Base-by-base conservation (phyloP, 257 asterid genomes). In the Fraxinus excelsior region DNA sequence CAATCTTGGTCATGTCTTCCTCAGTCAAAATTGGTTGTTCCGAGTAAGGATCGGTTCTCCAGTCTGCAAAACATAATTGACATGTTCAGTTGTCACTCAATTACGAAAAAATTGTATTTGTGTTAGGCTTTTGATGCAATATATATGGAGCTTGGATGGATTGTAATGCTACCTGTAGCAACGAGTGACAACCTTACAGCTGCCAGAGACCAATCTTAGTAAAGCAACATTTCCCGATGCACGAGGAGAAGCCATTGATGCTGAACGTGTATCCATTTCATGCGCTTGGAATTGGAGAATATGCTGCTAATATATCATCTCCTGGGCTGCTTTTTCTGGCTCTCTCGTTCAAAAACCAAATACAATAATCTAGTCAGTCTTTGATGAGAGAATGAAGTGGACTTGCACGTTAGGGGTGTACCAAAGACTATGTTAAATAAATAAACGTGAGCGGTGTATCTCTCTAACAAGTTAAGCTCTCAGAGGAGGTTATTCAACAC, bases 281-380 rank as follows among this genome's bases (percentile, higher is more conserved):
- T 53, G 38, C 42, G 19, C 16, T 51, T 6, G 70, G 44, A n/a
- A 5, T 19, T 46, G 80, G 71, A 69, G 53, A 5, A 44, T 72
- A 13, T 7, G 88, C 90, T 29, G 85, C 88, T 66, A 86, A 56
- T 82, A 84, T 82, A 58, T 80, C 78, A 23, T 78, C 82, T 72
- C 90, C 86, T 2, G 90, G 25, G 88, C 90, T 62, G 85, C 82
- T 68, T 82, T 76, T 32, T 86, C 90, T 0, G 86, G 86, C 90
- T 83, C 80, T 53, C 62, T 51, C 25, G 0, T 51, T 9, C 62
- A 51, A 19, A 51, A 51, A 5, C 62, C 25, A 19, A 18, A 51
- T 51, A 49, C 0, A 4, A 4, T 13, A 51, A 19, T 53, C 11
- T 5, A 19, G 10, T 53, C 9, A 18, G 64, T 7, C 25, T 53